phyloP scores from a whole-genome alignment of 306 rosid genomes.

The Oxytropis ochrocephala region DNA sequence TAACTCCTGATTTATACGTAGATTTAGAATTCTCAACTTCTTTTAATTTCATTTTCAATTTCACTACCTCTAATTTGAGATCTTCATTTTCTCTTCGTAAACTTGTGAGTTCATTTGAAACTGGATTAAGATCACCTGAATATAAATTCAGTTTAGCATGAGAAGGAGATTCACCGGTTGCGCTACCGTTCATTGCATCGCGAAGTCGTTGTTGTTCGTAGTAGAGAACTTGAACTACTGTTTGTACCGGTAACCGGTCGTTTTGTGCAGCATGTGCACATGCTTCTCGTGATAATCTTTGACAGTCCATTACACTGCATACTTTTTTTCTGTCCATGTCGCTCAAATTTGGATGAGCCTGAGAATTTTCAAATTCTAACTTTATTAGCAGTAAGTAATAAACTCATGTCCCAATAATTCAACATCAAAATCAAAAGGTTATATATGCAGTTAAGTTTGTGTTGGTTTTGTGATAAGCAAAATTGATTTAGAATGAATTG shows the following conservation, averaged over 20 bases:
- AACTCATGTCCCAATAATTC: not conserved
- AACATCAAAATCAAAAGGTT: not conserved
- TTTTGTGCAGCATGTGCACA: slow-evolving; percentile 97
- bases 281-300: slow-evolving; percentile 81
- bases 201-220: slow-evolving; percentile 88
- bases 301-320: slow-evolving; percentile 94
- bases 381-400: slow-evolving; percentile 3
- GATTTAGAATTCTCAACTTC: slow-evolving; percentile 61
- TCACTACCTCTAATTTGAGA: slow-evolving; percentile 67
- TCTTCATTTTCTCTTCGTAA: slow-evolving; percentile 66
- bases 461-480: too few species aligned
- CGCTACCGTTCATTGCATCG: slow-evolving; percentile 55
- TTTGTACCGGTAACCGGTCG: slow-evolving; percentile 91
- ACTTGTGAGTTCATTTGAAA: slow-evolving; percentile 53
- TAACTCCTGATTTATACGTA: slow-evolving; percentile 20
- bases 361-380: slow-evolving; percentile 15
- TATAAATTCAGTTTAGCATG: slow-evolving; percentile 34
- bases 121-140: slow-evolving; percentile 41
- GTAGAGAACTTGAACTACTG: slow-evolving; percentile 90
- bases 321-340: slow-evolving; percentile 95
- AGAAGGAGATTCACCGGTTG: slow-evolving; percentile 39
- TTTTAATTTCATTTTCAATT: slow-evolving; percentile 65
- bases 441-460: too few species aligned
- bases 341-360: slow-evolving; percentile 89
- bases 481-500: too few species aligned